Evolutionary conservation across 139 green algal genomes (phyloP).

Genomic region (Closterium sp.): DNA sequence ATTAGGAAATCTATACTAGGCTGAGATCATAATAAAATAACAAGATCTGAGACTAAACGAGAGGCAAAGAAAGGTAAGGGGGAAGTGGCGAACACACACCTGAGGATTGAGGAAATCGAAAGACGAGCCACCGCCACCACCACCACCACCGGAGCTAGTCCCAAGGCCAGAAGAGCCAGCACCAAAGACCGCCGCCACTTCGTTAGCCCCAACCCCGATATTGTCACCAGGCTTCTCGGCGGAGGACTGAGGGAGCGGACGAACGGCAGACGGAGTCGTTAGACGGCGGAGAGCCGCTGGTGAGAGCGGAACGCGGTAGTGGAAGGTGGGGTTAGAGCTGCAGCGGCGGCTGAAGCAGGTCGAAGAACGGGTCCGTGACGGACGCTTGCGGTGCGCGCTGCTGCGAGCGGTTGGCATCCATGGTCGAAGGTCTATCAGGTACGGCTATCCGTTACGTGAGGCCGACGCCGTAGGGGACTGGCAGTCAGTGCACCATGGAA

Average conservation of each 20-base stretch:
- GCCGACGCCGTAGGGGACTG: no score
- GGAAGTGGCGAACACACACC: neutral
- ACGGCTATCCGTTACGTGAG: no score
- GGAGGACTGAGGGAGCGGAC: neutral
- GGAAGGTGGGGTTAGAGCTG: neutral
- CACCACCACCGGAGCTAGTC: neutral
- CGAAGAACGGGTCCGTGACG: neutral
- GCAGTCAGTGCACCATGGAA: neutral
- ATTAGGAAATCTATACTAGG: no score
- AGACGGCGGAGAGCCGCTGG: neutral
- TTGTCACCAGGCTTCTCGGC: neutral
- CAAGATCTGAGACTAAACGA: neutral
- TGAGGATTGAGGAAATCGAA: neutral
- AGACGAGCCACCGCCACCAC: neutral
- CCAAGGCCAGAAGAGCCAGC: neutral
- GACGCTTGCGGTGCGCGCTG: neutral
- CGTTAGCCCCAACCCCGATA: neutral
- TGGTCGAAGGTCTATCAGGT: no score
- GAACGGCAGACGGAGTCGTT: neutral
- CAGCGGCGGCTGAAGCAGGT: neutral
- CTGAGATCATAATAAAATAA: no score
- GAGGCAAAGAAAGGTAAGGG: no score
- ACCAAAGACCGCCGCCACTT: neutral
- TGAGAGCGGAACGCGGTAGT: neutral
- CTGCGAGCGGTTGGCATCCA: neutral